Evolutionary conservation across 352 stramenopile species (phyloP), one percentile per base, ranked within the genome.

Genomic region (Saprolegnia diclina): DNA sequence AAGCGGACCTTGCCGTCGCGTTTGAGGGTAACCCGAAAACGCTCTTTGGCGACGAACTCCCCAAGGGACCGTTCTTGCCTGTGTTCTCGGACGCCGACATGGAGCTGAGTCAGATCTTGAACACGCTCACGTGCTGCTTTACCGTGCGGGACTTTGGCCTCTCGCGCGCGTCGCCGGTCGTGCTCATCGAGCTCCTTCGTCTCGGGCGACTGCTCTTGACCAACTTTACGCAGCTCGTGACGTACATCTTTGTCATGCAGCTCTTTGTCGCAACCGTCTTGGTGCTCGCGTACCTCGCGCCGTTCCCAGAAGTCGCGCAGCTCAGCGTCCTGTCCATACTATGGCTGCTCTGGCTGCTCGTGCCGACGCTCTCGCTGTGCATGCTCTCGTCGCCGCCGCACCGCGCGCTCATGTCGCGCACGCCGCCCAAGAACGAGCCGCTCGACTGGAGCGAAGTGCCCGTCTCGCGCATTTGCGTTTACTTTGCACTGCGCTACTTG

Each of bases 191-290:
- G 59, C 79, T 94, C 14, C 88, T 94, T 50, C 82, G 87, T 0
- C 74, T 94, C 9, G 87, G 87, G 5, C 80, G 87, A 6, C 81
- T 79, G 18, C 79, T 92, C 76, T 77, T 94, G n/a, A 90, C 83
- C 18, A 94, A 94, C 64, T 91, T 89, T 24, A 77, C 88, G 57
- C 84, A 92, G 73, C 82, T 92, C 76, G 79, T 90, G 63, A 75
- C 81, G 16, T 94, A 90, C 64, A 92, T 92, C 57, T 94, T 92
- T 59, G 82, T 94, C 9, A 92, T 85, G 48, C 84, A 92, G 72
- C 72, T 93, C 18, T 89, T 87, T 59, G 77, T 95, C 32, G 85
- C 83, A 29, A 91, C 83, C 44, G 46, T 93, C 44, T 87, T 95
- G 37, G 68, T 89, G 22, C 68, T 73, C 0, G 82, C 83, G 0